Evolutionary conservation across 805 yeast species (phyloP), one percentile per base, ranked within the genome.

Genomic region (Cyberlindnera saturnus): DNA sequence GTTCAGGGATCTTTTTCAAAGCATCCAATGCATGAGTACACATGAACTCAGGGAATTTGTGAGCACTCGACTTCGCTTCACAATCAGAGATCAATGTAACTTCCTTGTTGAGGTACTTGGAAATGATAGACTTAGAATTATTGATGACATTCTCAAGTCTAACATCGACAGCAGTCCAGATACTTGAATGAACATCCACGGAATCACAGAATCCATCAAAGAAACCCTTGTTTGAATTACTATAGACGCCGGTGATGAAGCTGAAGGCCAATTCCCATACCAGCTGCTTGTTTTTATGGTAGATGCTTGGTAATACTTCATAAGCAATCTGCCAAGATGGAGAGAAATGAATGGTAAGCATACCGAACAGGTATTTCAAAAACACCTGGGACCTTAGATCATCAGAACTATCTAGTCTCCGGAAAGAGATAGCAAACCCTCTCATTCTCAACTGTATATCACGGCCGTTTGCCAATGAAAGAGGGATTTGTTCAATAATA

Each of bases 311-410:
- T 5, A 86, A 56, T 4, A 75, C 72, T 47, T 82, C 91, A 42
- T 71, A 65, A 2, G 85, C 84, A 5, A 84, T 88, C 16, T 77
- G 74, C 96, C 96, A 89, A 13, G 84, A 73, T 1, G 98, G 98
- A 43, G 87, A 84, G 52, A 91, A 88, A 45, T 77, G 75, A 30
- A 81, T 80, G 4, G 87, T 70, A 35, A 90, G 63, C 46, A 85
- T 71, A 30, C 98, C 98, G 51, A 84, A 73, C 32, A 79, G 42
- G 52, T 72, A 79, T 18, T 68, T 70, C 32, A 75, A 66, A 29
- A 76, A 69, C 14, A 72, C 53, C n/a, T 46, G 34, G 50, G 63
- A 41, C 46, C 47, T 38, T 46, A 56, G 2, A 51, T 40, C 28
- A 51, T 43, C 11, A 28, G 32, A 46, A 49, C 62, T 10, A 51